A percentile compares a stretch with the other conserved stretches of the same genome.
These are phyloP conservation scores for Aspergillus carbonarius DNA, from an alignment of 2,329 filamentous ascomycete genomes.

Conservation along the genomic window DNA sequence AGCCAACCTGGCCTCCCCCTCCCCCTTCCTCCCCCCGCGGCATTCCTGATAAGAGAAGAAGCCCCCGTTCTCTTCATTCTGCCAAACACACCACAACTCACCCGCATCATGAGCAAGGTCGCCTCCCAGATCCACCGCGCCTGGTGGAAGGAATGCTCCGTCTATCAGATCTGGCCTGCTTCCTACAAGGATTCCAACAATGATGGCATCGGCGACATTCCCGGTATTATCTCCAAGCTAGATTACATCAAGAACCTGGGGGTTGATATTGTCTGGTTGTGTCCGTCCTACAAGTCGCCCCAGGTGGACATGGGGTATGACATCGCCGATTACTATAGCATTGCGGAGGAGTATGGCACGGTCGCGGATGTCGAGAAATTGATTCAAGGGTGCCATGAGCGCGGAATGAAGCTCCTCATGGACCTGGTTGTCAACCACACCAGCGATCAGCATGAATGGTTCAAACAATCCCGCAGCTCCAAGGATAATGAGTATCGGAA, in stretches of 20 bases:
- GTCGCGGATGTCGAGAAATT: conserved; percentile 64
- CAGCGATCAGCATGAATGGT: conserved; percentile 70
- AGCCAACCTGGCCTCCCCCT: not conserved
- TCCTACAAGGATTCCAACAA: conserved; percentile 54
- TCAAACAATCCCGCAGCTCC: conserved; percentile 63
- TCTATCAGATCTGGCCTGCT: conserved; percentile 62
- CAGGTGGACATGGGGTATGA: conserved; percentile 58
- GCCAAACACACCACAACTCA: not conserved
- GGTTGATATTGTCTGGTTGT: conserved; percentile 60
- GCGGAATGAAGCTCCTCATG: conserved; percentile 69
- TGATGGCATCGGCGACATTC: conserved; percentile 63
- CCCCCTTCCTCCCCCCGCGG: not conserved
- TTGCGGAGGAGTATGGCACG: conserved; percentile 66
- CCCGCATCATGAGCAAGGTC: conserved; percentile 1
- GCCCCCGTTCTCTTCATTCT: not conserved
- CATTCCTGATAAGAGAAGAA: not conserved
- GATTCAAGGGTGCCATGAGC: conserved; percentile 58
- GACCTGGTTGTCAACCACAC: conserved; percentile 80
- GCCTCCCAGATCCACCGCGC: conserved; percentile 17
- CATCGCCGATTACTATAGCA: conserved; percentile 61
- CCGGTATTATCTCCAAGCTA: conserved; percentile 63
- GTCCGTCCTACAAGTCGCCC: conserved; percentile 52
- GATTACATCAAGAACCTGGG: conserved; percentile 64
- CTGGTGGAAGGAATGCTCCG: conserved; percentile 60
- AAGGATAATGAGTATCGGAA: conserved; percentile 64